Conservation (phyloP, 2,329 filamentous ascomycete genomes). For the Pseudophaeomoniella oleicola region DNA sequence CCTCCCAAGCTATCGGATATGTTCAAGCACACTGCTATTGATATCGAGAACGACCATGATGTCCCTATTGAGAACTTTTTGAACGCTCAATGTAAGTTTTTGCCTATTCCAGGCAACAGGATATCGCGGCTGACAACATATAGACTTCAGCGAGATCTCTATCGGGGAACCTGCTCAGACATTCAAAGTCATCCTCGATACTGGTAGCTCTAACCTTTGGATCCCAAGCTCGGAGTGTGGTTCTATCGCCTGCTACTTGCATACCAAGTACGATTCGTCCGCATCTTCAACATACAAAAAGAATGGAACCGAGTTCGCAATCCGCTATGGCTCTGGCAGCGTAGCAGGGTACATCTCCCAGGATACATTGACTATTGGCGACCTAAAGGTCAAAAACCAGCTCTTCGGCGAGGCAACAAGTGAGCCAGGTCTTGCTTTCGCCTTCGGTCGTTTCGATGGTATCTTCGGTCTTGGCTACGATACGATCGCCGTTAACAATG, state of each 20-base stretch:
- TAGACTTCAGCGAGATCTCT: conserved; percentile 93
- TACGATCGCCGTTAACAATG: conserved; percentile 91
- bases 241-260: conserved; percentile 96
- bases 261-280: conserved; percentile 89
- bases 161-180: conserved; percentile 82
- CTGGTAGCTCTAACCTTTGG: conserved; percentile 98
- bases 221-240: conserved; percentile 80
- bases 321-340: conserved; percentile 88
- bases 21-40: conserved; percentile 60
- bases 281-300: conserved; percentile 81
- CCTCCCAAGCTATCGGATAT: conserved; percentile 57
- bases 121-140: not conserved
- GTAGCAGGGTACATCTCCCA: conserved; percentile 87
- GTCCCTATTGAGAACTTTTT: conserved; percentile 94
- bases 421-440: conserved; percentile 93
- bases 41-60: conserved; percentile 54
- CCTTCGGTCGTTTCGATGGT: conserved; percentile 93
- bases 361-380: conserved; percentile 75
- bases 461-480: conserved; percentile 92
- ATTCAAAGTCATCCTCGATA: conserved; percentile 99
- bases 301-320: conserved; percentile 86
- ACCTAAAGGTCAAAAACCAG: conserved; percentile 75
- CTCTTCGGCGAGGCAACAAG: conserved; percentile 92
- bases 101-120: not conserved
- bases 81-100: conserved; percentile 83